Percentiles rank a stretch among this genome's conserved stretches.
Evolutionary conservation across 208 protist species (phyloP).

Genomic region (Trypanosoma grayi): DNA sequence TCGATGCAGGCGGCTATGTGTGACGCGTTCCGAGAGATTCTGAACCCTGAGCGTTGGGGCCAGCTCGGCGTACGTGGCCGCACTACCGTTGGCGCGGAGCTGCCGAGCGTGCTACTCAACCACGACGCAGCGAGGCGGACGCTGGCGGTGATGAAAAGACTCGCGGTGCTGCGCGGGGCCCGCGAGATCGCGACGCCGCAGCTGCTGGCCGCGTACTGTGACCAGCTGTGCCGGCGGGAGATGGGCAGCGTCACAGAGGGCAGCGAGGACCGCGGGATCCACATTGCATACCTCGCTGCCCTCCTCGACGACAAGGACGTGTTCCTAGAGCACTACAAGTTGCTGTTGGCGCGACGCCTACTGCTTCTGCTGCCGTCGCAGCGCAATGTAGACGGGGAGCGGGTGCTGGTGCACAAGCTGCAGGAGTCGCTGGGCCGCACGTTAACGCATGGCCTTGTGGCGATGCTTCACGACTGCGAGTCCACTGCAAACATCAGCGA

Average conservation of each 20-base stretch:
- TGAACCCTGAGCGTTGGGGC: conserved; percentile 51
- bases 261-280: conserved; percentile 4
- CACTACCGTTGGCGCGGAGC: neutral
- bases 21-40: conserved; percentile 48
- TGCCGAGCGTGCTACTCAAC: conserved; percentile 51
- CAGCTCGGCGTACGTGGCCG: conserved; percentile 19
- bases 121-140: conserved; percentile 37
- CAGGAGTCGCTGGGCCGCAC: conserved; percentile 39
- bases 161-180: conserved; percentile 4
- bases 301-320: conserved; percentile 66
- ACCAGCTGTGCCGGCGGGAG: conserved; percentile 32
- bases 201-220: conserved; percentile 51
- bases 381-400: conserved; percentile 45
- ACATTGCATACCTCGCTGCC: conserved; percentile 34
- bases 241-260: conserved; percentile 12
- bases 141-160: conserved; percentile 28
- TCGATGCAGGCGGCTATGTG: conserved; percentile 36
- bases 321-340: conserved; percentile 54
- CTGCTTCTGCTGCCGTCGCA: conserved; percentile 22
- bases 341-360: conserved; percentile 48
- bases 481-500: conserved; percentile 22
- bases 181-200: conserved; percentile 17
- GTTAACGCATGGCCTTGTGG: conserved; percentile 41
- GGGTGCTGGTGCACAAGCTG: conserved; percentile 42
- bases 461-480: conserved; percentile 71